Base-by-base conservation (phyloP, 805 yeast genomes). In the Zygosaccharomyces pseudorouxii region DNA sequence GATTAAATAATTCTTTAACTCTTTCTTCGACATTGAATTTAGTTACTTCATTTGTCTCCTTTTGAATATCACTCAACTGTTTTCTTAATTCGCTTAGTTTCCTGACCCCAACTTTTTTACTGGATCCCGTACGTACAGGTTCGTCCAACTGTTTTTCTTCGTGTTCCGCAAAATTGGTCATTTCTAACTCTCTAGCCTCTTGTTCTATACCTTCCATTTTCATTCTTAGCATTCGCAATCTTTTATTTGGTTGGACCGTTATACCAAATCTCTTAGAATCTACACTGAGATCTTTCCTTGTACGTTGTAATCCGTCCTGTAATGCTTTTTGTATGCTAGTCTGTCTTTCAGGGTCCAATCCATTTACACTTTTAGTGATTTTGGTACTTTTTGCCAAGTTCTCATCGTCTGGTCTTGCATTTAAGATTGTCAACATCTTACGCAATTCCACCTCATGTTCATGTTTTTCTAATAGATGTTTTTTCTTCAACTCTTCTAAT, bases 151-250 rank as follows among this genome's bases (percentile, higher is more conserved):
- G 27, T 42, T 49, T 50, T 45, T 62, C 54, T 52, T 68, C 55
- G 48, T 53, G 54, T 28, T 81, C 86, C 23, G 78, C 83, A 58
- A 88, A 89, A 55, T 89, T 93, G 18, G 86, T 84, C 78, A 81
- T 83, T 63, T 92, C 97, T 50, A 92, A 73, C 59, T 85, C 86
- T 51, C 95, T 72, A 0, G 97, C 97, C 71, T 87, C 86, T 42
- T 79, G 77, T 62, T 87, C 96, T 46, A 90, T 74, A 53, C 80
- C 83, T 50, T 86, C 95, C 96, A 89, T 89, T 62, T 84, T 78
- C 57, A 84, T 87, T 47, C 96, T 74, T 57, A 90, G 72, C 38
- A 80, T 82, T 51, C 93, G 75, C 45, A 89, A 69, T 54, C 92
- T 73, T 2, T 85, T 77, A 57, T 85, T 84, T 3, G 96, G 95